Base-by-base conservation (phyloP, 805 yeast genomes). In the Saturnispora bothae region DNA sequence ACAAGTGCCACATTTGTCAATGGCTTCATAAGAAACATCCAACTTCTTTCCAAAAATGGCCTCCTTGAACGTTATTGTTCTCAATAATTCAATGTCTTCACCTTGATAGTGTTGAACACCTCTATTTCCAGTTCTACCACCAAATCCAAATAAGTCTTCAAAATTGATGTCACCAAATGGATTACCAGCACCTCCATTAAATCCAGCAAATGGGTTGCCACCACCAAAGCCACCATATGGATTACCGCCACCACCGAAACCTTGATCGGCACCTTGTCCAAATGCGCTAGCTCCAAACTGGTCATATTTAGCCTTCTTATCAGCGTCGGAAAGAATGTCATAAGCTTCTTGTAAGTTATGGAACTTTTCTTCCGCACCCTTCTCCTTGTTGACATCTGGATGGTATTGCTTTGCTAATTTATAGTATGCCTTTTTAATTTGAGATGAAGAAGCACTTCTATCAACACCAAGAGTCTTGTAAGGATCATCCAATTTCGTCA, bases 301-400 rank as follows among this genome's bases (percentile, higher is more conserved):
- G 55, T 92, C 98, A 51, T 76, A 92, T 54, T 92, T 95, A 38
- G 78, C 73, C 51, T 85, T 75, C 68, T 89, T 89, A 16, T 73
- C 73, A 38, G 84, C 82, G 56, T 86, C 94, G 32, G 85, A 77
- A 52, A 92, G 66, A 27, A 92, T 74, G 60, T 92, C 99, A 54
- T 94, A 92, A 1, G 96, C 94, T 46, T 83, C 92, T 55, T 89
- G 97, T 47, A 92, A 73, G 51, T 83, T 84, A 53, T 92, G 97
- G 64, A 92, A 92, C 58, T 77, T 77, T 53, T 76, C 74, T 50
- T 89, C 95, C 0, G 97, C 92, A 15, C 73, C 89, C 19, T 74
- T 72, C 46, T 83, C 96, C 60, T 89, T 92, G 60, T 89, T 92
- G 32, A 92, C 83, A 64, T 92, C 99, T 0, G 99, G 99, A 60